Base-by-base conservation (phyloP, 495 filamentous ascomycete species). In the Glarea lozoyensis region DNA sequence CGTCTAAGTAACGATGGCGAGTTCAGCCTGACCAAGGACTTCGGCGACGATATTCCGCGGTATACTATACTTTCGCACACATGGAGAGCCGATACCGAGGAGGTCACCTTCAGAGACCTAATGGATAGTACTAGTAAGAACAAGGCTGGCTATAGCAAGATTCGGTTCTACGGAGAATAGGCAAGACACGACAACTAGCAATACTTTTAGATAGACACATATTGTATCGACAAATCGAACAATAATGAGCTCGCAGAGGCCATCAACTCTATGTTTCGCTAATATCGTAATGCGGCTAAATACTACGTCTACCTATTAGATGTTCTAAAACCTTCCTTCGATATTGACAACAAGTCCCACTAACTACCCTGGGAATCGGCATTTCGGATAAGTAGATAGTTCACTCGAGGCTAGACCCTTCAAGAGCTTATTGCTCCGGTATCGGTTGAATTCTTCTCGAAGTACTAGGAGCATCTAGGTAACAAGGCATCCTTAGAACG, bases 401-500 rank as follows among this genome's bases (percentile, higher is more conserved):
- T 29, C n/a, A 29, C 25, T 29, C 25, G 25, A 29, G 25, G 25
- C 25, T 29, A n/a, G 25, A 29, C 25, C 25, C 25, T 29, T n/a
- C 32, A 35, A 16, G 32, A 35, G 32, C 32, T 35, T 9, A 9
- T 35, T 9, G 32, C 32, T 15, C 32, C 32, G 15, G 15, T 9
- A 6, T 35, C 32, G 32, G 32, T 35, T 35, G 32, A 35, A 16
- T 35, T 35, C 15, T 35, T 35, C 32, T 35, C 32, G 6, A 9
- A 35, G 15, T 9, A 35, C 10, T 6, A 15, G 17, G 15, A 35
- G 15, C 16, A 19, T 10, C 18, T 38, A 38, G 36, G 36, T 7
- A 15, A 38, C 22, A 38, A 38, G 36, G 17, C 15, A 38, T 20
- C 15, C 11, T 23, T 38, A 20, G 36, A 38, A 19, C 36, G 15